phyloP scores from a whole-genome alignment of 768 basidiomycete genomes.

The Pholiota microspora region DNA sequence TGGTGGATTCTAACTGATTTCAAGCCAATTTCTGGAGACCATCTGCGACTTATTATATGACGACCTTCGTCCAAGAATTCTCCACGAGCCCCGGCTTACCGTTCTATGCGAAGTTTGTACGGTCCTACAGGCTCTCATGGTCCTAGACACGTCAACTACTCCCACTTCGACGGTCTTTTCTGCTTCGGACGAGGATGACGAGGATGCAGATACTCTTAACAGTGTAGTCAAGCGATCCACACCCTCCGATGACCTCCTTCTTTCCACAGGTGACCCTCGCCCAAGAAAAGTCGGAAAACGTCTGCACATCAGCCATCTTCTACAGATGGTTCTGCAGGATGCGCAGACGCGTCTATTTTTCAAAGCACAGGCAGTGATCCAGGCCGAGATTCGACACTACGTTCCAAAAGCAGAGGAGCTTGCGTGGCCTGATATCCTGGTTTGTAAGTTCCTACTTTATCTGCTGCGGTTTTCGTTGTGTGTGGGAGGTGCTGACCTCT shows the following conservation, averaged over 20 bases:
- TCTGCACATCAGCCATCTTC: constrained; percentile 76
- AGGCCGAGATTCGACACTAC: constrained; percentile 85
- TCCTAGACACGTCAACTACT: constrained; percentile 65
- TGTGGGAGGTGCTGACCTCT: too few species aligned
- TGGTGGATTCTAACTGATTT: constrained; percentile 3
- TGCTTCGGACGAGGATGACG: constrained; percentile 21
- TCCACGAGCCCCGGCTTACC: constrained; percentile 87
- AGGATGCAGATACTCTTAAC: constrained; percentile 24
- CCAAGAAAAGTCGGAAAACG: constrained; percentile 29
- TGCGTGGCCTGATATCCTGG: constrained; percentile 81
- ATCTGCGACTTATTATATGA: constrained; percentile 95
- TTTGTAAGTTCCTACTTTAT: constrained; percentile 43
- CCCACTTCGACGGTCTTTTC: constrained; percentile 13
- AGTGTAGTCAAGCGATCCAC: constrained; percentile 20
- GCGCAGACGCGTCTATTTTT: constrained; percentile 95
- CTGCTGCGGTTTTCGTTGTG: neutral
- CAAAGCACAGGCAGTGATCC: constrained; percentile 90
- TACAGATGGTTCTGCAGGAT: constrained; percentile 92
- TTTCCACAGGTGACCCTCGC: neutral
- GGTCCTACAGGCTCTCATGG: constrained; percentile 94
- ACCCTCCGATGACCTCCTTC: neutral
- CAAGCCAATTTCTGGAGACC: constrained; percentile 83
- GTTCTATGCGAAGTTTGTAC: constrained; percentile 95
- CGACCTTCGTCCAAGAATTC: constrained; percentile 90
- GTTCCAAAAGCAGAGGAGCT: constrained; percentile 76